Percentiles rank a stretch among this genome's conserved stretches.
Conservation (phyloP, 2,329 filamentous ascomycete genomes). For the Diaporthe sp. region DNA sequence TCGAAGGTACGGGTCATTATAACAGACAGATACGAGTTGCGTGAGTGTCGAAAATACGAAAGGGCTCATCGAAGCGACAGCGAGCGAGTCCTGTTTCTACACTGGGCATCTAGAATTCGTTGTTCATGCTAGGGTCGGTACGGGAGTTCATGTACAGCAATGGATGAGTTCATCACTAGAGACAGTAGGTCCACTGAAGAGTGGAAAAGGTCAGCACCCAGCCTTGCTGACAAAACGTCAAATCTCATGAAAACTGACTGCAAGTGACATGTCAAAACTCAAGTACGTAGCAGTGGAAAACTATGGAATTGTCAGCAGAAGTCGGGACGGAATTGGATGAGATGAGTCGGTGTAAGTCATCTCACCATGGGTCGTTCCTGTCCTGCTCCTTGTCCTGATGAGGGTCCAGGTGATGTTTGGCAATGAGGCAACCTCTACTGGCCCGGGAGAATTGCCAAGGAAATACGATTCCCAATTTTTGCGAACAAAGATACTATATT, state of each 20-base stretch:
- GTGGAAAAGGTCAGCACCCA: neutral
- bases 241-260: neutral
- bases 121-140: neutral
- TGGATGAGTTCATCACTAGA: neutral
- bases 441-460: neutral
- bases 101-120: neutral
- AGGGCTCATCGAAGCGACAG: neutral
- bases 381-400: neutral
- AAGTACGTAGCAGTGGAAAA: neutral
- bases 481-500: neutral
- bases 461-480: no score
- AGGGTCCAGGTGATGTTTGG: neutral
- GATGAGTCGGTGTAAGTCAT: neutral
- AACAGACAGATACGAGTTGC: no score
- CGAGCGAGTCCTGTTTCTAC: neutral
- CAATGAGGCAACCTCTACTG: neutral
- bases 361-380: neutral
- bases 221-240: slow-evolving; percentile 1
- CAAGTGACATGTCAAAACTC: neutral
- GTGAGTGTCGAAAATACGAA: neutral
- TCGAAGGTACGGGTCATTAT: neutral
- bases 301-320: neutral
- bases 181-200: neutral
- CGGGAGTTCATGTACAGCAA: neutral
- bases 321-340: neutral